Conservation (phyloP, 106 monocot genomes). For the Triglochin maritima region DNA sequence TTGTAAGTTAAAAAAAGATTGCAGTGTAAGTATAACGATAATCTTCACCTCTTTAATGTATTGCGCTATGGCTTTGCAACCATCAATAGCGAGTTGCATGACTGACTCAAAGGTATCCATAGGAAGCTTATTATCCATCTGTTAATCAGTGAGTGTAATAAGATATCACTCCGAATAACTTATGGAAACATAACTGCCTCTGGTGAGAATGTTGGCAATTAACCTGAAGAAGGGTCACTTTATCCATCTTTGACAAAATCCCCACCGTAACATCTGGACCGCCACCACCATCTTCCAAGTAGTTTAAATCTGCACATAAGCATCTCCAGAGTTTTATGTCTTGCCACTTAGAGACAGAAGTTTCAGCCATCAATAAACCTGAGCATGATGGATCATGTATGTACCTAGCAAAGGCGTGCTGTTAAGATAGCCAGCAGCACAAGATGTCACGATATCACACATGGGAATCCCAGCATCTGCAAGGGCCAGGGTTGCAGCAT, state of each 20-base stretch:
- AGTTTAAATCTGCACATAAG: slow-evolving; percentile 67
- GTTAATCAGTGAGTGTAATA: background rate
- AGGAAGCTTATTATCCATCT: slow-evolving; percentile 71
- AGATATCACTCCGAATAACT: too few relatives aligned
- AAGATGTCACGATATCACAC: slow-evolving; percentile 92
- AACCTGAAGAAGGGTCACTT: slow-evolving; percentile 96
- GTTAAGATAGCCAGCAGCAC: slow-evolving; percentile 81
- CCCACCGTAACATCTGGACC: slow-evolving; percentile 97
- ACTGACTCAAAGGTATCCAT: slow-evolving; percentile 80
- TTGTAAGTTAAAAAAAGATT: background rate
- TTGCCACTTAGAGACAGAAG: background rate
- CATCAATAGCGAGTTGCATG: slow-evolving; percentile 91
- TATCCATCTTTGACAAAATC: slow-evolving; percentile 69
- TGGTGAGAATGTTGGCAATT: background rate
- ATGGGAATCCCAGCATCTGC: slow-evolving; percentile 98
- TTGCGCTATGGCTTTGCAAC: slow-evolving; percentile 86
- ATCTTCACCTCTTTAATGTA: slow-evolving; percentile 45
- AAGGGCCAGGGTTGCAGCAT: slow-evolving; percentile 95
- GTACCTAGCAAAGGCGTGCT: slow-evolving; percentile 74
- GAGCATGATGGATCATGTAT: background rate
- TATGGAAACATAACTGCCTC: too few relatives aligned
- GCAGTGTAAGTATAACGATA: background rate
- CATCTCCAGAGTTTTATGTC: background rate
- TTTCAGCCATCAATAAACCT: too few relatives aligned
- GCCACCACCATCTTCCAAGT: slow-evolving; percentile 89